Evolutionary conservation across 2,329 filamentous ascomycete species (phyloP), one percentile per base, ranked within the genome.

Genomic region (Monosporascus sp.): DNA sequence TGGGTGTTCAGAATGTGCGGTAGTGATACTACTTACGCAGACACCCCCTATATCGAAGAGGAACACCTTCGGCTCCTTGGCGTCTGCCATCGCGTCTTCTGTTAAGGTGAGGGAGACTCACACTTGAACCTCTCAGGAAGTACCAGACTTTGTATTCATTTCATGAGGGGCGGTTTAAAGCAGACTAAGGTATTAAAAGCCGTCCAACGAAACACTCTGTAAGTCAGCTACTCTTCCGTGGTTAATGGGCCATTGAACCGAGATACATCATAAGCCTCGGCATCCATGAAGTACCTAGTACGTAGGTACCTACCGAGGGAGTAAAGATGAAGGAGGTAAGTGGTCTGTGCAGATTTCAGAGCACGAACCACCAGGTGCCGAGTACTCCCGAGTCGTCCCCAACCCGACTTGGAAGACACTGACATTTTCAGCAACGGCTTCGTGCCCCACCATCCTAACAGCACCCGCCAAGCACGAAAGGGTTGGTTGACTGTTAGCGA

Each of bases 11-110:
- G 52, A 53, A 22, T 5, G n/a, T 48, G 22, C 31, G 44, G 40
- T 26, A 7, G 16, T n/a, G 20, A 41, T 20, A 49, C n/a, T n/a
- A 85, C 90, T 78, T 87, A 96, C 93, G 79, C 91, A 95, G 62
- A 99, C 94, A 57, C 94, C 94, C 40, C 94, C 94, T 62, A 99
- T 94, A 72, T 99, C 94, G 70, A 97, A 97, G 22, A 99, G 78
- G 35, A 95, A 75, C 52, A 89, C 89, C 62, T 88, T 88, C 31
- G 89, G 88, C 54, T 77, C 76, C 53, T 72, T 76, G 41, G 66
- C 66, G 45, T 64, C 59, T 8, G 73, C 58, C 77, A 80, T 80
- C 38, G 65, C 59, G 37, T 41, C 55, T 20, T 14, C 11, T 20
- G 5, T 14, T 43, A 43, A 6, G 19, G 11, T 35, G 11, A 14